Conservation (phyloP, 768 basidiomycete species). For the Pholiota microspora region DNA sequence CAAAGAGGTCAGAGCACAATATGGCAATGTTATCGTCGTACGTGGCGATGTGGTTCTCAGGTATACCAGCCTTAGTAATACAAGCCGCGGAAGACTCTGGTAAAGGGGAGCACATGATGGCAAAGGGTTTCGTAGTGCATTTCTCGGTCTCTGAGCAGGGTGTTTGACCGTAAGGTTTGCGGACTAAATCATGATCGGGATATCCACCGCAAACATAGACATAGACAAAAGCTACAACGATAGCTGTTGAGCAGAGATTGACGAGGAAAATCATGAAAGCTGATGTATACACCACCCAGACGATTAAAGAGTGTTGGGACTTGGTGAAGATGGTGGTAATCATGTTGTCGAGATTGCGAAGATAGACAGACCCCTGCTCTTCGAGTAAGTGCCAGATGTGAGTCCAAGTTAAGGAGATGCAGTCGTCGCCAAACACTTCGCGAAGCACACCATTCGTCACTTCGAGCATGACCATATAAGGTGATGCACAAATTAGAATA, state of each 20-base stretch:
- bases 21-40: too few species aligned
- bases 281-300: not conserved
- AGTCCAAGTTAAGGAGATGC: not conserved
- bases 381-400: not conserved
- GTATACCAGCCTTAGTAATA: too few species aligned
- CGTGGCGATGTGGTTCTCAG: too few species aligned
- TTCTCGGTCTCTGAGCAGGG: too few species aligned
- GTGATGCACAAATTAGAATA: not conserved
- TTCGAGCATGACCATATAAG: not conserved
- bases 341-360: not conserved
- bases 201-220: not conserved
- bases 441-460: not conserved
- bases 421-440: not conserved
- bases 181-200: not conserved
- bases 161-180: too few species aligned
- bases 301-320: not conserved
- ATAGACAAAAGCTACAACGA: not conserved
- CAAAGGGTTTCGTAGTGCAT: too few species aligned
- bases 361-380: not conserved
- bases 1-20: too few species aligned
- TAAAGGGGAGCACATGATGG: too few species aligned
- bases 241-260: not conserved
- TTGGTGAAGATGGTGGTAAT: not conserved
- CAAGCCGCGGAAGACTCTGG: too few species aligned
- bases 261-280: not conserved